Percentiles rank a stretch among this genome's conserved stretches.
Conservation (phyloP, 78 protist species). For the Neovahlkampfia damariscottae region DNA sequence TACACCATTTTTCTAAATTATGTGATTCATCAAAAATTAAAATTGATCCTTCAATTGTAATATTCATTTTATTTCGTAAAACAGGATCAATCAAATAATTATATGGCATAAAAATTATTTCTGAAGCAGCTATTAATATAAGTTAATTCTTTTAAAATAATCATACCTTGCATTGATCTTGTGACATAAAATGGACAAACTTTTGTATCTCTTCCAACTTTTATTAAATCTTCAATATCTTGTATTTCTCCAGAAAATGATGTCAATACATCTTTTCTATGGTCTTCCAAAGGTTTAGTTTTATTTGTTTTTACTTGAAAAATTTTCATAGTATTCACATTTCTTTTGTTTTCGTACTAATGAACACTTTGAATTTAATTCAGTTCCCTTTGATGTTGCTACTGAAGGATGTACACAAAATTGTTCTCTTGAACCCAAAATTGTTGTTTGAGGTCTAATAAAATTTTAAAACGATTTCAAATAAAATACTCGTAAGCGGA, state of each 20-base stretch:
- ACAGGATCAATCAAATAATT: constrained; percentile 80
- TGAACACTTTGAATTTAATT: neutral
- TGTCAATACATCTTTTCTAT: neutral
- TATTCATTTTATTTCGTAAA: constrained; percentile 22
- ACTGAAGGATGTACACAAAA: constrained; percentile 73
- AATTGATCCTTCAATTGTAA: constrained; percentile 19
- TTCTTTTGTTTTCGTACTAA: neutral
- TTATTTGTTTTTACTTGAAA: neutral
- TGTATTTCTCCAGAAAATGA: neutral
- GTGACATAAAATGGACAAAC: constrained; percentile 84
- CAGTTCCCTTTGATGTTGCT: neutral
- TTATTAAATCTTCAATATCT: constrained; percentile 77
- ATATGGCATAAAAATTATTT: constrained; percentile 90
- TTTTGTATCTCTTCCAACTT: constrained; percentile 3
- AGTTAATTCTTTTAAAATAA: too few species aligned
- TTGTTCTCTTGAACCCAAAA: constrained; percentile 76
- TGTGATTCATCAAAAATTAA: constrained; percentile 81
- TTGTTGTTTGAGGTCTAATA: constrained; percentile 29
- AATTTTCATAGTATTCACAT: neutral
- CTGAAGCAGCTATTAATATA: too few species aligned
- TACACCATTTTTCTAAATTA: constrained; percentile 29
- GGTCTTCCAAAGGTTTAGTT: neutral
- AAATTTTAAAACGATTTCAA: too few species aligned
- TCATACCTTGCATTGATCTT: constrained; percentile 15
- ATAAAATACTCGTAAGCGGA: constrained; percentile 36